Percentiles rank a stretch among this genome's conserved stretches.
Evolutionary conservation across 179 eudicot genomes (phyloP).

Genomic region (Vitellaria paradoxa): DNA sequence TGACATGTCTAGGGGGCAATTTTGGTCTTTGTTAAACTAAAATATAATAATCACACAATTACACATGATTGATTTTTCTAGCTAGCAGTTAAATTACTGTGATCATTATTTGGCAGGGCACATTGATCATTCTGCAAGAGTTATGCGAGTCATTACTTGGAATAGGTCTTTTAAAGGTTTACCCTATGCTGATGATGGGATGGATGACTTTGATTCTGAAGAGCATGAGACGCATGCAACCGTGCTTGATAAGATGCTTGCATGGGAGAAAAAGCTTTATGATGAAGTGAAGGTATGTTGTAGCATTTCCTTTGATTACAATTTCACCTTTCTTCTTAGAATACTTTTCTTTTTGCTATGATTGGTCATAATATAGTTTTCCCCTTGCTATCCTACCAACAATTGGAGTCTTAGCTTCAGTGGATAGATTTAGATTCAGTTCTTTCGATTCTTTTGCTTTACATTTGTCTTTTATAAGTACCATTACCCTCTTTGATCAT

Average conservation of each 20-base stretch:
- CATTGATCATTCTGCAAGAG: constrained; percentile 84
- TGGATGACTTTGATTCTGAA: constrained; percentile 70
- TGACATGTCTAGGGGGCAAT: not conserved
- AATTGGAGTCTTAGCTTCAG: not conserved
- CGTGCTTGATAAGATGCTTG: constrained; percentile 82
- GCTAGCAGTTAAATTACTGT: constrained; percentile 10
- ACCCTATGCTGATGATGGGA: constrained; percentile 41
- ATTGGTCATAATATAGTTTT: not conserved
- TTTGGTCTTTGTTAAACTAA: not conserved
- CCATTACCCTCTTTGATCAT: not conserved
- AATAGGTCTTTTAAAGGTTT: constrained; percentile 80
- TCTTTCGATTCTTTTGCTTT: not conserved
- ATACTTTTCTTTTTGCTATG: not conserved
- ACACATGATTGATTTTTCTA: not conserved
- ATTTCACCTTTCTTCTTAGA: not conserved
- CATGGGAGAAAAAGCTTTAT: constrained; percentile 94
- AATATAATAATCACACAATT: not conserved
- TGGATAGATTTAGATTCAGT: not conserved
- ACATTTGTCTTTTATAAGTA: not conserved
- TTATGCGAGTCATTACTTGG: constrained; percentile 94
- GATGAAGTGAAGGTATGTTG: constrained; percentile 82
- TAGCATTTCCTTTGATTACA: constrained; percentile 1
- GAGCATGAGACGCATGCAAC: constrained; percentile 90
- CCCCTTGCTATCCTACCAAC: not conserved
- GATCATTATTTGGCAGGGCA: constrained; percentile 48